Evolutionary conservation across 768 basidiomycete species (phyloP).

Genomic region (Suillus sp.): DNA sequence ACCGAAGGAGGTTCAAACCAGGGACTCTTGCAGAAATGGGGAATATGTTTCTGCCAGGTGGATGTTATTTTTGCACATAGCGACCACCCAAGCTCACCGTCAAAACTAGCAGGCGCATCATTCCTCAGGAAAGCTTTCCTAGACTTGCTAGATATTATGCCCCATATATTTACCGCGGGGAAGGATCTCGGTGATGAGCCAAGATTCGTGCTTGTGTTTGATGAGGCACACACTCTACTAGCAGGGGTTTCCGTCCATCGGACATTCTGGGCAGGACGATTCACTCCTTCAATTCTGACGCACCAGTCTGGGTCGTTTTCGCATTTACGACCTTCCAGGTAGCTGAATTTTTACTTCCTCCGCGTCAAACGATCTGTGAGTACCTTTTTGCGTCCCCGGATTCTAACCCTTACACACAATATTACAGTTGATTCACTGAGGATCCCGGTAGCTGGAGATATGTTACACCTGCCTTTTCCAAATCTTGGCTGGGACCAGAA

Average conservation of each 20-base stretch:
- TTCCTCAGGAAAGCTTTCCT: too few relatives aligned
- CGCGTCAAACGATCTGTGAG: constrained; percentile 2
- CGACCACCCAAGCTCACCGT: too few relatives aligned
- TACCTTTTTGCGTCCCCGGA: background rate
- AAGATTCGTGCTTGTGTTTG: constrained; percentile 1
- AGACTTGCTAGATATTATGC: too few relatives aligned
- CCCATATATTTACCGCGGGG: too few relatives aligned
- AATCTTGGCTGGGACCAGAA: constrained; percentile 14
- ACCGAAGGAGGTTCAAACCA: too few relatives aligned
- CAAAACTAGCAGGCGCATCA: too few relatives aligned
- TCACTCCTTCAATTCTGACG: background rate
- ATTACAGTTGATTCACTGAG: background rate
- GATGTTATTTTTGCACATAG: too few relatives aligned
- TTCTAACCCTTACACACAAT: background rate
- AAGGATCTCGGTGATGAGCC: background rate
- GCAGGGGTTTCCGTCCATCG: background rate
- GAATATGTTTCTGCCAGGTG: too few relatives aligned
- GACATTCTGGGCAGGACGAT: background rate
- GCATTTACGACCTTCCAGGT: constrained; percentile 8
- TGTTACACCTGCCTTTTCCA: constrained; percentile 7
- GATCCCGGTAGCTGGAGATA: background rate
- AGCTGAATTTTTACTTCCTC: background rate
- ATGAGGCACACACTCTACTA: constrained; percentile 1
- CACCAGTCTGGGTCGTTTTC: constrained; percentile 11
- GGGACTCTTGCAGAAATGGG: too few relatives aligned